phyloP scores from a whole-genome alignment of 2,329 filamentous ascomycete species.

The Xylariaceae sp. region DNA sequence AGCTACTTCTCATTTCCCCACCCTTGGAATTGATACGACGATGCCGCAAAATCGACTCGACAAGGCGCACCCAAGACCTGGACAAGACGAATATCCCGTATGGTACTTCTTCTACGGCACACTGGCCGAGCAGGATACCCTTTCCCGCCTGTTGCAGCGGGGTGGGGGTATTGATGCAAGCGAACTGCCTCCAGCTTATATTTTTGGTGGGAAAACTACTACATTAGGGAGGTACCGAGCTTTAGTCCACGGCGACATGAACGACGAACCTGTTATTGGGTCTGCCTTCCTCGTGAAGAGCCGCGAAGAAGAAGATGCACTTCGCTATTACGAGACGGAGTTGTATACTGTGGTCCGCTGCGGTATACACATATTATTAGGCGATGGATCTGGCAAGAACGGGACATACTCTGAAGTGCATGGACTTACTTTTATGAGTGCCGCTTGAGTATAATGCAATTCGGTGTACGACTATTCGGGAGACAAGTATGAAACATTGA shows the following conservation, averaged over 20 bases:
- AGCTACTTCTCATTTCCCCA: slow-evolving; percentile 6
- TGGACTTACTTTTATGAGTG: background rate
- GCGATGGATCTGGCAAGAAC: background rate
- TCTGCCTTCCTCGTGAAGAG: background rate
- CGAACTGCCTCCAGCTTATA: background rate
- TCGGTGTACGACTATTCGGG: too few relatives aligned
- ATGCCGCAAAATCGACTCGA: slow-evolving; percentile 9
- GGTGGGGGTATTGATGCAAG: background rate
- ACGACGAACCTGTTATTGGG: background rate
- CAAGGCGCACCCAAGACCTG: slow-evolving; percentile 1
- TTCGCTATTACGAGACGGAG: background rate
- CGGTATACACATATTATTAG: background rate
- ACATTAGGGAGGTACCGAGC: background rate
- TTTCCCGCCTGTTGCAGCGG: slow-evolving; percentile 28
- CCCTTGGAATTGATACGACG: slow-evolving; percentile 7
- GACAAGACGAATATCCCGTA: slow-evolving; percentile 26
- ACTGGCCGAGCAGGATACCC: slow-evolving; percentile 28
- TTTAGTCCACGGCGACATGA: background rate
- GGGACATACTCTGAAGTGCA: background rate
- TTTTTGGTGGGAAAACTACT: background rate
- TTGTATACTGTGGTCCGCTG: background rate
- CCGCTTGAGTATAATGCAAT: too few relatives aligned
- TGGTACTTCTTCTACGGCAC: slow-evolving; percentile 44
- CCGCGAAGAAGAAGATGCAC: background rate
- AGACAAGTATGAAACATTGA: too few relatives aligned